Percentiles rank a stretch among this genome's conserved stretches.
Evolutionary conservation across 345 rosid genomes (phyloP).

Genomic region (Reutealis trisperma): DNA sequence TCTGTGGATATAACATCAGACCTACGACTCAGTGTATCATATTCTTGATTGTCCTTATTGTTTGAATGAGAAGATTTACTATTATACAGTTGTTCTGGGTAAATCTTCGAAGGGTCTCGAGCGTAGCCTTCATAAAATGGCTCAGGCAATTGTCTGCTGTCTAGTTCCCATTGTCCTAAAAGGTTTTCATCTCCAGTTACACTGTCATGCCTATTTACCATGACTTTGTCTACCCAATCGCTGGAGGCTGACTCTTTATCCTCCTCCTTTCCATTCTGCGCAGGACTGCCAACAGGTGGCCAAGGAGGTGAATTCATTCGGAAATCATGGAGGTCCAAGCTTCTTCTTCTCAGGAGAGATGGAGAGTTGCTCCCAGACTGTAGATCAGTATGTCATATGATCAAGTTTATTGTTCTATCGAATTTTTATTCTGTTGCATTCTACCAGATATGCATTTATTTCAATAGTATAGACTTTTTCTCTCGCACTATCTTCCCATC

Average conservation of each 20-base stretch:
- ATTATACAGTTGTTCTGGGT: constrained; percentile 36
- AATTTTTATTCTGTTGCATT: too few relatives aligned
- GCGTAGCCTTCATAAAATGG: constrained; percentile 24
- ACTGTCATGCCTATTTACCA: constrained; percentile 28
- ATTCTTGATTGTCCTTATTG: constrained; percentile 50
- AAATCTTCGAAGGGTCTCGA: constrained; percentile 39
- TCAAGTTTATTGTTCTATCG: too few relatives aligned
- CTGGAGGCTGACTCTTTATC: constrained; percentile 23
- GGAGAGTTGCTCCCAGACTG: constrained; percentile 19
- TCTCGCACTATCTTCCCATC: too few relatives aligned
- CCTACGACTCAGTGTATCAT: constrained; percentile 44
- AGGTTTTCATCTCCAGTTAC: constrained; percentile 17
- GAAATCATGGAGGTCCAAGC: constrained; percentile 34
- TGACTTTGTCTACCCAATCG: constrained; percentile 37
- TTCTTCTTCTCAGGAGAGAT: constrained; percentile 18
- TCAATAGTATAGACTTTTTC: too few relatives aligned
- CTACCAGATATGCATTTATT: too few relatives aligned
- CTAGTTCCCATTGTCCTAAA: constrained; percentile 36
- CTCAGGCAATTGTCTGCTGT: constrained; percentile 41
- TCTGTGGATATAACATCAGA: constrained; percentile 32
- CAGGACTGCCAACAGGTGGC: constrained; percentile 5
- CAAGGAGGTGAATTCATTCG: constrained; percentile 25
- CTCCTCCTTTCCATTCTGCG: constrained; percentile 31
- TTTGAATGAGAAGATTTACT: constrained; percentile 29
- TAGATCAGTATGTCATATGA: not conserved